Evolutionary conservation across 179 eudicot species (phyloP), one percentile per base, ranked within the genome.

Genomic region (Pouteria campechiana): DNA sequence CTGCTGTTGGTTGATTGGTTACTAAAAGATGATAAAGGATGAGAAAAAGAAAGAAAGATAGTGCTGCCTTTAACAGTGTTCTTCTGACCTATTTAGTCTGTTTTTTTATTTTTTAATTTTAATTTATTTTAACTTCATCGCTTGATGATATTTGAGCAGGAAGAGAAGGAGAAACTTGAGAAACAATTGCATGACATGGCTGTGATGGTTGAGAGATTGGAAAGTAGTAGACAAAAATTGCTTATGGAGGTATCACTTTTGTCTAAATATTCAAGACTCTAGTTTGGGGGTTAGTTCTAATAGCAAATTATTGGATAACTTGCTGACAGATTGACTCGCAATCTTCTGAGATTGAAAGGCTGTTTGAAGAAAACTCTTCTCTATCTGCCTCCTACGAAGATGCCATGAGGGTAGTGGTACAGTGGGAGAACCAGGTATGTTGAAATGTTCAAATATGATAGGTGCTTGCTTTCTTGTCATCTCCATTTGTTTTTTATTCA

Each of bases 121-220:
- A n/a, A n/a, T n/a, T n/a, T n/a, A n/a, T n/a, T n/a, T n/a, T n/a
- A n/a, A n/a, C n/a, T n/a, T n/a, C n/a, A n/a, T n/a, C n/a, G n/a
- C n/a, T n/a, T n/a, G n/a, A n/a, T n/a, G n/a, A n/a, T n/a, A n/a
- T n/a, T n/a, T n/a, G n/a, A n/a, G 49, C 68, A 89, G 97, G 77
- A 85, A 62, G 97, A 89, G 57, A 89, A 81, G 70, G 86, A 78
- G 70, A 85, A 57, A 64, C 67, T 85, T 43, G 95, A 89, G 65
- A 69, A 60, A 60, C 86, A 89, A 54, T 60, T 89, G 77, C 97
- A 89, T 68, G 97, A 78, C 57, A 85, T 89, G 93, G 97, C 95
- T 19, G 70, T 85, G 24, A 77, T 78, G 70, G 68, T 89, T 48
- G 97, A 89, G 72, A 78, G 74, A 64, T 65, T 89, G 63, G 97